A percentile compares a stretch with the other conserved stretches of the same genome.
Conservation (phyloP, 441 rosid genomes). For the Populus hybrid region DNA sequence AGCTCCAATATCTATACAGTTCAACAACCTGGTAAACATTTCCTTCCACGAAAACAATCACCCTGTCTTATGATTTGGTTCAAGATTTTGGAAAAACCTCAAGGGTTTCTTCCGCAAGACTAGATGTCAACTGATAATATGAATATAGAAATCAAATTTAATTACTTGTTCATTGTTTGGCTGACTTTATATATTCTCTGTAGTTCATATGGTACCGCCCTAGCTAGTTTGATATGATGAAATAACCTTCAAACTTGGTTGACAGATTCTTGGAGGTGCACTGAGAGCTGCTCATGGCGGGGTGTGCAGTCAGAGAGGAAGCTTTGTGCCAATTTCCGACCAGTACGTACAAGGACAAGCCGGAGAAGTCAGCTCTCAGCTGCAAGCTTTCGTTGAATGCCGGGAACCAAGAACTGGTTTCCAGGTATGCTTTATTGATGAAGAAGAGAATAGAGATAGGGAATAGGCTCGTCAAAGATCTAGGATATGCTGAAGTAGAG, state of each 20-base stretch:
- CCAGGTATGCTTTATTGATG: slow-evolving; percentile 53
- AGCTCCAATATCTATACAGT: slow-evolving; percentile 74
- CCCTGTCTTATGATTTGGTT: background rate
- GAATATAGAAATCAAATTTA: no score
- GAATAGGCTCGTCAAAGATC: slow-evolving; percentile 55
- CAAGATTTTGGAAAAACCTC: no score
- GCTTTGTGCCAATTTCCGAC: slow-evolving; percentile 60
- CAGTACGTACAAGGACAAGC: slow-evolving; percentile 48
- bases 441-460: slow-evolving; percentile 72
- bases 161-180: background rate
- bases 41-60: background rate
- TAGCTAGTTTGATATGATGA: background rate
- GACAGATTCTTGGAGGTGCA: slow-evolving; percentile 95
- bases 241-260: background rate
- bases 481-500: slow-evolving; percentile 47
- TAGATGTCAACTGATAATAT: no score
- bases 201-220: background rate
- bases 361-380: slow-evolving; percentile 60
- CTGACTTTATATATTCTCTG: background rate
- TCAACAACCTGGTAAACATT: slow-evolving; percentile 62
- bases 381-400: slow-evolving; percentile 61
- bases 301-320: slow-evolving; percentile 71
- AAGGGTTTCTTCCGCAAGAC: no score
- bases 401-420: slow-evolving; percentile 47
- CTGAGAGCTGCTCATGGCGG: slow-evolving; percentile 92